These are phyloP conservation scores for Rutstroemia sp. DNA, from an alignment of 2,329 filamentous ascomycete species.

Conservation along the genomic window DNA sequence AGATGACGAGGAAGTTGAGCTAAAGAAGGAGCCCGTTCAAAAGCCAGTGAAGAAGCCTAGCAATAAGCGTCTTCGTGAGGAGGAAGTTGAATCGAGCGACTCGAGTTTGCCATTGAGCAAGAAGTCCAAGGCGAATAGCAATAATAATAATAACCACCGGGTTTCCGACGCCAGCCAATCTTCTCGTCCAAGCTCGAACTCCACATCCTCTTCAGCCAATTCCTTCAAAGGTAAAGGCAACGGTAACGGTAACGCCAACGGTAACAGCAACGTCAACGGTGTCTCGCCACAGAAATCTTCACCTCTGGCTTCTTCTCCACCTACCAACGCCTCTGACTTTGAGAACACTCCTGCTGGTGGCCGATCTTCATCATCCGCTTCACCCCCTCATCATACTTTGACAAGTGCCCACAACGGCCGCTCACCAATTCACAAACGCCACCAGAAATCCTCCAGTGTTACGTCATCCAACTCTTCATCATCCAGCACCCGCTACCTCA, in stretches of 20 bases:
- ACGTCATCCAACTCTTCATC: constrained; percentile 26
- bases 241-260: no score
- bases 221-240: constrained; percentile 38
- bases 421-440: constrained; percentile 26
- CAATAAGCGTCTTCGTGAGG: constrained; percentile 45
- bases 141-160: constrained; percentile 33
- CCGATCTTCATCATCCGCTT: constrained; percentile 24
- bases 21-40: constrained; percentile 4
- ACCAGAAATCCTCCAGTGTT: constrained; percentile 27
- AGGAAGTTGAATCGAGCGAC: constrained; percentile 24
- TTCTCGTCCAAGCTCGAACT: constrained; percentile 34
- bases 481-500: constrained; percentile 30
- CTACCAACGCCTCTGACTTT: constrained; percentile 57
- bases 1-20: constrained; percentile 23
- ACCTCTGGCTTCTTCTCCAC: constrained; percentile 56
- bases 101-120: constrained; percentile 26
- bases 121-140: constrained; percentile 27
- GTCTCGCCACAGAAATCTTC: constrained; percentile 54
- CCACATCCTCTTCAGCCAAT: constrained; percentile 34
- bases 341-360: constrained; percentile 33
- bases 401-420: constrained; percentile 17
- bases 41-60: constrained; percentile 34
- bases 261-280: no score
- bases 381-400: constrained; percentile 13
- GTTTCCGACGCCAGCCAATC: constrained; percentile 42